A percentile compares a stretch with the other conserved stretches of the same genome.
phyloP scores from a whole-genome alignment of 2,329 filamentous ascomycete species.

The Phialocephala sp. region DNA sequence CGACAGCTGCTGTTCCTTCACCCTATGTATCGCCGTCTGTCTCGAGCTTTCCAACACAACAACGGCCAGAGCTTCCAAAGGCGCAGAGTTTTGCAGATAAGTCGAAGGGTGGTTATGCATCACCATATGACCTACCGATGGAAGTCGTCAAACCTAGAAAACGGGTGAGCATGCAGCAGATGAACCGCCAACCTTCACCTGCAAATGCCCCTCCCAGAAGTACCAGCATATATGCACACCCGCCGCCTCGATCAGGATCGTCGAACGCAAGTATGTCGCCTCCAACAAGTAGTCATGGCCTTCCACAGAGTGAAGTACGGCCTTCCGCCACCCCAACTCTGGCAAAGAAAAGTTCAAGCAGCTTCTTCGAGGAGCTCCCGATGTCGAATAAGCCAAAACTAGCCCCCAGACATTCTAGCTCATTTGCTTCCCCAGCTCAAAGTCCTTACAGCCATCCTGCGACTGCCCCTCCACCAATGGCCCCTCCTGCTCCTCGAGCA shows the following conservation, averaged over 20 bases:
- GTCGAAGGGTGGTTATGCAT: conserved; percentile 88
- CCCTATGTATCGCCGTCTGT: conserved; percentile 34
- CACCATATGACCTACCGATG: conserved; percentile 93
- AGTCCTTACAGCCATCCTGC: conserved; percentile 30
- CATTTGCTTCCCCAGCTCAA: conserved; percentile 34
- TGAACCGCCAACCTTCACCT: conserved; percentile 33
- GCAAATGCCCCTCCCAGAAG: conserved; percentile 41
- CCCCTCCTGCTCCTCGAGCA: conserved; percentile 18
- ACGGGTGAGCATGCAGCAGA: conserved; percentile 60
- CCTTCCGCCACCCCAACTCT: conserved; percentile 21
- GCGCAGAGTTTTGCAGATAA: conserved; percentile 89
- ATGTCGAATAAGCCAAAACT: conserved; percentile 65
- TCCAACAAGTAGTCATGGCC: conserved; percentile 27
- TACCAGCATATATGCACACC: conserved; percentile 37
- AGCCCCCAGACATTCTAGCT: conserved; percentile 54
- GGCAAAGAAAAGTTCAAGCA: conserved; percentile 49
- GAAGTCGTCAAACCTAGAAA: conserved; percentile 79
- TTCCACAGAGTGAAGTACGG: background rate
- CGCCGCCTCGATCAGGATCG: conserved; percentile 30
- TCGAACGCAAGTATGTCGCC: conserved; percentile 34
- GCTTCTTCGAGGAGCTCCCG: conserved; percentile 82
- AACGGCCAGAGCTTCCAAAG: conserved; percentile 56
- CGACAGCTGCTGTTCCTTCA: conserved; percentile 22
- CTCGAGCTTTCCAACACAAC: conserved; percentile 36
- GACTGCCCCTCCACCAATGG: conserved; percentile 21